Evolutionary conservation across 2,329 filamentous ascomycete species (phyloP), one percentile per base, ranked within the genome.

Genomic region (Stagonosporopsis tanaceti): DNA sequence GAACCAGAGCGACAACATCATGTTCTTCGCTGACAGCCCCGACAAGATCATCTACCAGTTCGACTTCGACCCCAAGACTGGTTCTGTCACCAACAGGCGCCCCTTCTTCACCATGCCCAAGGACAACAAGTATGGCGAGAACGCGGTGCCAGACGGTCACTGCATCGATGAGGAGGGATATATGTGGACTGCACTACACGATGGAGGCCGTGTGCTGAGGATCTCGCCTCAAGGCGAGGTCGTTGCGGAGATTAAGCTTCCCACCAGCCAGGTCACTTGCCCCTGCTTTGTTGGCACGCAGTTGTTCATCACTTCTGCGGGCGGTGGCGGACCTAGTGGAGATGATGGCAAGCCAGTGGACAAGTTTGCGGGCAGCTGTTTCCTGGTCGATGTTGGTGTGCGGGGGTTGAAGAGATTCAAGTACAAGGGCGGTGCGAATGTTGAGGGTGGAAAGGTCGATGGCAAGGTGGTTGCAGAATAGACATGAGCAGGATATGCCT

Each of bases 101-200:
- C 80, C 89, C 35, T 92, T 93, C 78, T 94, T 93, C 79, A 80
- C 84, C 54, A 87, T 93, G 71, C 82, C 85, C 1, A 75, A 83
- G 25, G 88, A 89, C 45, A 69, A 71, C 22, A 64, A 66, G 42
- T 74, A 75, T 41, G 75, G 72, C n/a, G 85, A 69, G 50, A 63
- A 71, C 51, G 80, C 79, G 6, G 82, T 85, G 61, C 92, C 92
- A 1, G 93, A 97, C 76, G 93, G 93, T 2, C 93, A 94, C 77
- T 88, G 89, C 61, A 85, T 96, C 69, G 93, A 97, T 71, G 85
- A 84, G 40, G 87, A 96, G 52, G 93, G 92, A n/a, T 89, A 90
- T 78, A 83, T 97, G 69, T 97, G 94, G 93, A 88, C 90, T 60
- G 91, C 92, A 7, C 82, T 95, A n/a, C 95, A 92, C 72, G 92